Conservation (phyloP, 2,329 filamentous ascomycete genomes). For the Aspergillus sergii region DNA sequence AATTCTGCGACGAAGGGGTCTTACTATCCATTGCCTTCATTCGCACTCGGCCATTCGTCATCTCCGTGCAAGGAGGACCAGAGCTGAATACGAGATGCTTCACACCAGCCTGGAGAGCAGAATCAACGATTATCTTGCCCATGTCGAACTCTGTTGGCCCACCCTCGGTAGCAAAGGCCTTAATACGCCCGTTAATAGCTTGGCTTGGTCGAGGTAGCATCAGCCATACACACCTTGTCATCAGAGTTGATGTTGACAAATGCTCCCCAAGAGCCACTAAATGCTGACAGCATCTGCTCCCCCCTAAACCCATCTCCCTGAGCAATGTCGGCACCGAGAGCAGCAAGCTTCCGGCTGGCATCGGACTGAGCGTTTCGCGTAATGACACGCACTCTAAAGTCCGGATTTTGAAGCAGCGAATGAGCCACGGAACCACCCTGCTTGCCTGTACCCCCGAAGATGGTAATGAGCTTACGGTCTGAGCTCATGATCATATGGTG, state of each 20-base stretch:
- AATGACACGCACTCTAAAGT: conserved; percentile 28
- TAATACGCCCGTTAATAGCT: background rate
- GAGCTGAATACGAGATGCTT: conserved; percentile 42
- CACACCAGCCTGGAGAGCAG: conserved; percentile 36
- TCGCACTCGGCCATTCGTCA: conserved; percentile 36
- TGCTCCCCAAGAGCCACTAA: conserved; percentile 24
- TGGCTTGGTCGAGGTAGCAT: background rate
- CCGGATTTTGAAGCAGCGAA: conserved; percentile 26
- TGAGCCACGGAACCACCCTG: conserved; percentile 33
- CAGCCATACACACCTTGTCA: conserved; percentile 15
- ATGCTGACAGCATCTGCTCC: conserved; percentile 24
- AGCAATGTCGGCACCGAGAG: conserved; percentile 28
- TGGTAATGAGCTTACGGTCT: background rate
- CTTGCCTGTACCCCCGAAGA: conserved; percentile 24
- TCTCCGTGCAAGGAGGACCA: conserved; percentile 33
- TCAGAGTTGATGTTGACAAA: conserved; percentile 31
- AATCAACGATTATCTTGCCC: conserved; percentile 39
- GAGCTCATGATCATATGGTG: background rate
- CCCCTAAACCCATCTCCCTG: conserved; percentile 22
- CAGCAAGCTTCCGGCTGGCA: conserved; percentile 21
- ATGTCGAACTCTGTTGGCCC: conserved; percentile 39
- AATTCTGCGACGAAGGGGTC: background rate
- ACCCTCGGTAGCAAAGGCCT: background rate
- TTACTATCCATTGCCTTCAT: conserved; percentile 40
- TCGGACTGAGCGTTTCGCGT: conserved; percentile 30